phyloP scores from a whole-genome alignment of 768 basidiomycete species.

The Lactarius deliciosus region DNA sequence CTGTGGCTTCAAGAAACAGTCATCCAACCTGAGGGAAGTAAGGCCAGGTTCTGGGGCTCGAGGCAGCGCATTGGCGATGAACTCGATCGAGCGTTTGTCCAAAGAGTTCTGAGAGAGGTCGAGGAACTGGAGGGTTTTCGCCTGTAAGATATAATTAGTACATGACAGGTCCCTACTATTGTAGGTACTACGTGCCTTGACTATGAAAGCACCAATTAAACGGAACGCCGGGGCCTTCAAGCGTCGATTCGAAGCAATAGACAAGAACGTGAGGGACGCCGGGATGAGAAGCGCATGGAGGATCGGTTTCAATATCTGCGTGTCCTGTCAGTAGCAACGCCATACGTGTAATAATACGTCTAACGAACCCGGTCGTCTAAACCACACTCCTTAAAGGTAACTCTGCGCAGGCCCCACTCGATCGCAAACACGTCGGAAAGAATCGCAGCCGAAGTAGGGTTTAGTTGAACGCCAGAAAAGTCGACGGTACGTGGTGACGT shows the following conservation, averaged over 20 bases:
- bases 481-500: slow-evolving; percentile 70
- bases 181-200: slow-evolving; percentile 50
- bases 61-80: slow-evolving; percentile 69
- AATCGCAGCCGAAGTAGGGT: slow-evolving; percentile 65
- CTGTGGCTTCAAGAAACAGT: slow-evolving; percentile 71
- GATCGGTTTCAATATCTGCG: slow-evolving; percentile 80
- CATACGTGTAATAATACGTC: not conserved
- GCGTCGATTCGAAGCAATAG: slow-evolving; percentile 82
- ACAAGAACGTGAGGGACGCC: slow-evolving; percentile 74
- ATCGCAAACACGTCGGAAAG: slow-evolving; percentile 89
- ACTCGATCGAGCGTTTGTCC: slow-evolving; percentile 84
- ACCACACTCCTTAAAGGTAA: slow-evolving; percentile 84
- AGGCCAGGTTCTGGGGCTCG: slow-evolving; percentile 53
- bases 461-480: slow-evolving; percentile 77
- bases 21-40: slow-evolving; percentile 83
- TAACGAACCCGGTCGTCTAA: slow-evolving; percentile 73
- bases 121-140: slow-evolving; percentile 76
- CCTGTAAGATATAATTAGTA: slow-evolving; percentile 43
- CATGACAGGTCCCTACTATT: not conserved
- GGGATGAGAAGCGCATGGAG: slow-evolving; percentile 88
- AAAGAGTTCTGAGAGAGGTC: slow-evolving; percentile 85
- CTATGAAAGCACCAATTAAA: slow-evolving; percentile 73
- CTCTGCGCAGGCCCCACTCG: slow-evolving; percentile 88
- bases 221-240: slow-evolving; percentile 77
- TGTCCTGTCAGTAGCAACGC: slow-evolving; percentile 7